Base-by-base conservation (phyloP, 345 rosid species). In the Brassica juncea region DNA sequence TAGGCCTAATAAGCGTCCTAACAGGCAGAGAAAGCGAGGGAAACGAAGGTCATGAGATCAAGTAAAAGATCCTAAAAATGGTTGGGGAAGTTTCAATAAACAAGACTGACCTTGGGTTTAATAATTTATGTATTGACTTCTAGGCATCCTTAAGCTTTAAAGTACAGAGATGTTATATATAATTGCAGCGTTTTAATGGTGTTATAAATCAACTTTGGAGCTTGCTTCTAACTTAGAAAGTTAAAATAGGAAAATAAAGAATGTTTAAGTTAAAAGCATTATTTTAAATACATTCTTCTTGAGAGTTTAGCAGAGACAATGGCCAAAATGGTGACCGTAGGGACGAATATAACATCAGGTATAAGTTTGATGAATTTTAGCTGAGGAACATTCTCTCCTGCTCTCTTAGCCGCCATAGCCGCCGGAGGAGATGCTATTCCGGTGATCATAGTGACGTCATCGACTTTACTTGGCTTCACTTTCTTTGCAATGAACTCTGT, bases 341-440 rank as follows among this genome's bases (percentile, higher is more conserved):
- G 99, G 64, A 95, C 98, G 21, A 95, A 91, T 19, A 90, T 66
- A 35, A 95, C 96, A 77, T 92, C 96, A 11, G 97, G 99, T 25
- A 95, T 77, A 31, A 68, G 68, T 83, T 91, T 92, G 49, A 92
- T 78, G 1, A 92, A 0, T 65, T 67, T 85, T 31, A 91, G 64
- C 68, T 94, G 98, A 0, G 98, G 94, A 65, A 94, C 66, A 64
- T 88, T 90, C 86, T 91, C 93, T 60, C 90, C 98, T 0, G 95
- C 92, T 84, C 82, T 92, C 82, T 95, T 95, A 0, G 93, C 91
- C 0, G 88, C 98, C 96, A 92, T 91, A 42, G 93, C 97, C 3
- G 95, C 97, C 0, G 96, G 97, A 0, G 97, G 97, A 1, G 90
- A 89, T 3, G 80, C 73, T 23, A 94, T 52, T 31, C 97, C 97